Evolutionary conservation across 495 filamentous ascomycete species (phyloP).

Genomic region (Podospora didyma): DNA sequence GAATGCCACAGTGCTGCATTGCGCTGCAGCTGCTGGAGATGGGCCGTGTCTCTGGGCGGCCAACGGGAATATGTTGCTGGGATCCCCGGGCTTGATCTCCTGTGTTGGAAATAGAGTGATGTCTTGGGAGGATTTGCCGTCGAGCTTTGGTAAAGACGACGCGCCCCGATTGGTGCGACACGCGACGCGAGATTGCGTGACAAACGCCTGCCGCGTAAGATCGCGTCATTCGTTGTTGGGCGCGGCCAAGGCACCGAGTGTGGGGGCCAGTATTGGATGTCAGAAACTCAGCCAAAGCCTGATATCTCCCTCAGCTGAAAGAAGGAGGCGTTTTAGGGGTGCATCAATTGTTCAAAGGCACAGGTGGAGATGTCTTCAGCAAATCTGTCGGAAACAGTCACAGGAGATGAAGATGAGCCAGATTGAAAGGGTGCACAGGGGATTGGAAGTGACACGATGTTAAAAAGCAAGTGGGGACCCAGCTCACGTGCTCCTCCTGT

Average conservation of each 20-base stretch:
- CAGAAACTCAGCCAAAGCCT: background rate
- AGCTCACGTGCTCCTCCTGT: too few relatives aligned
- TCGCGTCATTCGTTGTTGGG: slow-evolving; percentile 21
- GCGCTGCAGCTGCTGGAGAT: slow-evolving; percentile 14
- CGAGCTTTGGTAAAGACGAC: slow-evolving; percentile 4
- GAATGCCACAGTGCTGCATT: slow-evolving; percentile 1
- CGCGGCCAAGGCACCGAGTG: background rate
- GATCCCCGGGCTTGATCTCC: slow-evolving; percentile 8
- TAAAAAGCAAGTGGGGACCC: too few relatives aligned
- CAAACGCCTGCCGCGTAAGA: slow-evolving; percentile 19
- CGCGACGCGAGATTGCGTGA: slow-evolving; percentile 17
- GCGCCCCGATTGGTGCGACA: slow-evolving; percentile 26
- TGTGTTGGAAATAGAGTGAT: slow-evolving; percentile 19
- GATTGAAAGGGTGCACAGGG: too few relatives aligned
- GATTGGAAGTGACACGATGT: too few relatives aligned
- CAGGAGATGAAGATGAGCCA: too few relatives aligned
- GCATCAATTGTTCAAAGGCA: too few relatives aligned
- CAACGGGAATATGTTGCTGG: slow-evolving; percentile 11
- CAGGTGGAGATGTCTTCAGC: too few relatives aligned
- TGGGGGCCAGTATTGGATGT: background rate
- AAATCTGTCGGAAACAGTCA: too few relatives aligned
- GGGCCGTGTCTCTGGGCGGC: slow-evolving; percentile 13
- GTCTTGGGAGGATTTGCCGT: slow-evolving; percentile 9
- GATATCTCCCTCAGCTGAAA: background rate
- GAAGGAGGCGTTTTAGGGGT: too few relatives aligned